Evolutionary conservation across 345 rosid species (phyloP), one percentile per base, ranked within the genome.

Genomic region (Eucalyptus sp.): DNA sequence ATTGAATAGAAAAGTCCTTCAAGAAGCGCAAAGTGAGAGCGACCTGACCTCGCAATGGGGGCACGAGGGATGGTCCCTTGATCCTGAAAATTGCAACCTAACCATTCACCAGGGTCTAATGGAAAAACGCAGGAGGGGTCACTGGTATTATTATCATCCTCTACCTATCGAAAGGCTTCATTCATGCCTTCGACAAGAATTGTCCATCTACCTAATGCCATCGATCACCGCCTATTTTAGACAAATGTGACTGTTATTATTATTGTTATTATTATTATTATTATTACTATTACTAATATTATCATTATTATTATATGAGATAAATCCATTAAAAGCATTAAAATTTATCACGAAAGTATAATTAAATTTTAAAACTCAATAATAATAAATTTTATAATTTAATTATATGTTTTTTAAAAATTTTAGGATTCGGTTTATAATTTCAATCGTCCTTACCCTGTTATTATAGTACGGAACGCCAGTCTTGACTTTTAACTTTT

Each of bases 191-290:
- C 1, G 11, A 41, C 41, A 64, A 64, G 20, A 14, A 4, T 64
- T 5, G 20, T 64, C 41, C 10, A 4, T 64, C 76, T n/a, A 64
- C 76, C 18, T 14, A 64, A 64, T 13, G 3, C 37, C 71, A 25
- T 13, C 3, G 1, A 64, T 64, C 71, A 64, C 16, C 0, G 3
- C 18, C 71, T n/a, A 64, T 64, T 7, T 64, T n/a, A n/a, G 3
- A n/a, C 41, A 64, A 64, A 64, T n/a, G 17, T 4, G 18, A n/a
- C 20, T 13, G 15, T 64, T n/a, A n/a, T n/a, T n/a, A 14, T 64
- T 14, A 1, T n/a, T 64, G 3, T 4, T n/a, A 0, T 15, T 64
- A 7, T 3, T 11, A 7, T 3, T 11, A 25, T 4, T 37, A 37
- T 37, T 37, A 37, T 37, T 37, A 37, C 41, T 27, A 29, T 62